phyloP scores from a whole-genome alignment of 2,329 filamentous ascomycete species.

The Beauveria brongniartii region DNA sequence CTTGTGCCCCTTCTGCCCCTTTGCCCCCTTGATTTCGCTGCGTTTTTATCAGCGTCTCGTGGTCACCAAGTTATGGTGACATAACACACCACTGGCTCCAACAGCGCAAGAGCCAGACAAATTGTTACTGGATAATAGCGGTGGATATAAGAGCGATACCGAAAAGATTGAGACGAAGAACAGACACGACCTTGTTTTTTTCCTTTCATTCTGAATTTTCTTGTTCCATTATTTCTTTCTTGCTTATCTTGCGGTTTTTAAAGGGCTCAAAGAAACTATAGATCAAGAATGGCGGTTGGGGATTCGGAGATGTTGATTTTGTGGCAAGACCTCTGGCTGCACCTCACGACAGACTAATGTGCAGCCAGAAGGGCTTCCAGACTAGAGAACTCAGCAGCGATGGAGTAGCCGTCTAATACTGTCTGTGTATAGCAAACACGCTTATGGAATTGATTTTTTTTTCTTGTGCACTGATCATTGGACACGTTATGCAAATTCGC shows the following conservation, averaged over 20 bases:
- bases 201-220: neutral
- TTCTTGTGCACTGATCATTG: neutral
- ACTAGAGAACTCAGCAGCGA: neutral
- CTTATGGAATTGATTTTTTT: neutral
- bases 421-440: slow-evolving; percentile 1
- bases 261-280: slow-evolving; percentile 4
- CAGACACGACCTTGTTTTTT: slow-evolving; percentile 8
- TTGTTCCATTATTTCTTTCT: slow-evolving; percentile 6
- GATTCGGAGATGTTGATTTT: neutral
- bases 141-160: neutral
- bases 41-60: slow-evolving; percentile 2
- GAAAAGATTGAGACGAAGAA: slow-evolving; percentile 5
- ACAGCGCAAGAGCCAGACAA: slow-evolving; percentile 5
- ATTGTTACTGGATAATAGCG: slow-evolving; percentile 8
- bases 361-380: neutral
- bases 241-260: neutral
- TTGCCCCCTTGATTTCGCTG: slow-evolving; percentile 1
- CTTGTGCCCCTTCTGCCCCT: slow-evolving; percentile 1
- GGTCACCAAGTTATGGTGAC: neutral
- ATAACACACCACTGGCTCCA: slow-evolving; percentile 2
- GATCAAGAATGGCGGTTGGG: slow-evolving; percentile 1
- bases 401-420: neutral
- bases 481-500: neutral
- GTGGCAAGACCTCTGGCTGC: neutral
- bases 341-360: slow-evolving; percentile 2